phyloP scores from a whole-genome alignment of 2,329 filamentous ascomycete genomes.

The Acrodontium crateriforme region DNA sequence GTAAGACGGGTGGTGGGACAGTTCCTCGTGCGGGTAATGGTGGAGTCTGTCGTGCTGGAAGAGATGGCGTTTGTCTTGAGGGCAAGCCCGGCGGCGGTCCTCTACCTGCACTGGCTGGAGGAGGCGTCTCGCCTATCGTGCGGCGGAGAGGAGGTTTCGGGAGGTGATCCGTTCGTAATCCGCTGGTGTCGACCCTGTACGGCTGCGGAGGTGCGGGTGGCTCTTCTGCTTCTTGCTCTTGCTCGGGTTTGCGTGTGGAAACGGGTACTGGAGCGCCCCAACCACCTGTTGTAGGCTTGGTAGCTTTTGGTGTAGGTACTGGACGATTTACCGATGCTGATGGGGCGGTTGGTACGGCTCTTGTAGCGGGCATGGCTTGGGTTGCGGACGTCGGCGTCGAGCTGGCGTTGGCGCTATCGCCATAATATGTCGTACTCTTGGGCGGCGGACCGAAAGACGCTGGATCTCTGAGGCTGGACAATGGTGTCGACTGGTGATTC shows the following conservation, averaged over 20 bases:
- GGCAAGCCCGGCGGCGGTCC: slow-evolving; percentile 4
- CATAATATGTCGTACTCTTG: slow-evolving; percentile 42
- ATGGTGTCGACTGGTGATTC: slow-evolving; percentile 46
- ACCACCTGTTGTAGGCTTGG: no score
- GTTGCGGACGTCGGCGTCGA: slow-evolving; percentile 21
- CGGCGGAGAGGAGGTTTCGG: slow-evolving; percentile 55
- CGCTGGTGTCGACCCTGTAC: slow-evolving; percentile 57
- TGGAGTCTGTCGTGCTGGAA: slow-evolving; percentile 9
- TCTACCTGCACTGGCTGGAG: slow-evolving; percentile 13
- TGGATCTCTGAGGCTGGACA: slow-evolving; percentile 59
- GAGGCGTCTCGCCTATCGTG: slow-evolving; percentile 13
- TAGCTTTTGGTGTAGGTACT: no score
- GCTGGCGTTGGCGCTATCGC: slow-evolving; percentile 21
- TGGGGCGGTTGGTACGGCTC: slow-evolving; percentile 17
- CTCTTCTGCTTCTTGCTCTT: slow-evolving; percentile 22
- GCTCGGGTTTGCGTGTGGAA: slow-evolving; percentile 22
- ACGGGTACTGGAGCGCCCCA: slow-evolving; percentile 29
- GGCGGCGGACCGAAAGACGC: slow-evolving; percentile 66
- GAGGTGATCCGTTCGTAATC: slow-evolving; percentile 52
- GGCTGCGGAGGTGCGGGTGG: slow-evolving; percentile 40
- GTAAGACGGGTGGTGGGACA: slow-evolving; percentile 51
- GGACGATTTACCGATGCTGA: no score
- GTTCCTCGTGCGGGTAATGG: slow-evolving; percentile 9
- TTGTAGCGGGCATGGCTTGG: slow-evolving; percentile 2
- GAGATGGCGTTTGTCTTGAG: slow-evolving; percentile 3